These are phyloP conservation scores for Tephrocybe sp. DNA, from an alignment of 768 basidiomycete species.

Conservation along the genomic window DNA sequence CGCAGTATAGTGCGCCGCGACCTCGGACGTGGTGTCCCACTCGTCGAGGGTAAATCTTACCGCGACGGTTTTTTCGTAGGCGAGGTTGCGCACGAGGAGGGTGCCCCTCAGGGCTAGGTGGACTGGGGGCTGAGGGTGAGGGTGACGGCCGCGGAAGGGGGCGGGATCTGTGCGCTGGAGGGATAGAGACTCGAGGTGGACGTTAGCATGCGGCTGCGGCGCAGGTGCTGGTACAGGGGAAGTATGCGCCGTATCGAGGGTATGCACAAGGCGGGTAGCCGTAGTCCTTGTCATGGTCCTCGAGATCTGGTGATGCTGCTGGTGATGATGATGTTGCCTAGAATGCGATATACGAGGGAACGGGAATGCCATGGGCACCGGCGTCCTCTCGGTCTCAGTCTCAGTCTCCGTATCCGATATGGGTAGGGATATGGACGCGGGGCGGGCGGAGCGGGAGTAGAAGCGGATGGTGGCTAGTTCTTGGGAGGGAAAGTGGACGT, in stretches of 20 bases:
- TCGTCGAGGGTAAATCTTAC: constrained; percentile 91
- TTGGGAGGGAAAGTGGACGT: constrained; percentile 83
- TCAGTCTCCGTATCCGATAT: constrained; percentile 47
- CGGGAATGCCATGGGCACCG: constrained; percentile 18
- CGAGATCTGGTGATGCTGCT: background rate
- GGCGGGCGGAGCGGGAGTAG: constrained; percentile 67
- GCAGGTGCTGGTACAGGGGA: constrained; percentile 25
- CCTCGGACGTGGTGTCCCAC: constrained; percentile 93
- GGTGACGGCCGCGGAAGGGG: constrained; percentile 7
- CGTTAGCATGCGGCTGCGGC: constrained; percentile 23
- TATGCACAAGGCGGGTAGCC: constrained; percentile 16
- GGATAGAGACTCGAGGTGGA: constrained; percentile 28
- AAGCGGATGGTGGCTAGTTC: constrained; percentile 60
- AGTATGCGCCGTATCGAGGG: constrained; percentile 18
- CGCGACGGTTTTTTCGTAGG: constrained; percentile 83
- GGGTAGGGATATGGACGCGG: constrained; percentile 43
- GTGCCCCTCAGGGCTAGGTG: constrained; percentile 59
- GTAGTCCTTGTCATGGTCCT: background rate
- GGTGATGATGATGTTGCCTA: constrained; percentile 1
- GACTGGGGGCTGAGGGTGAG: constrained; percentile 10
- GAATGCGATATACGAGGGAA: constrained; percentile 14
- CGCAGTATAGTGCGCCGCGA: constrained; percentile 48
- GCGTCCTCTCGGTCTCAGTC: constrained; percentile 33
- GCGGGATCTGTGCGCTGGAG: constrained; percentile 6
- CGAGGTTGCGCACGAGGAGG: constrained; percentile 79